Percentiles rank a stretch among this genome's conserved stretches.
Evolutionary conservation across 2,329 filamentous ascomycete genomes (phyloP).

Genomic region (Aspergillus ochraceus): DNA sequence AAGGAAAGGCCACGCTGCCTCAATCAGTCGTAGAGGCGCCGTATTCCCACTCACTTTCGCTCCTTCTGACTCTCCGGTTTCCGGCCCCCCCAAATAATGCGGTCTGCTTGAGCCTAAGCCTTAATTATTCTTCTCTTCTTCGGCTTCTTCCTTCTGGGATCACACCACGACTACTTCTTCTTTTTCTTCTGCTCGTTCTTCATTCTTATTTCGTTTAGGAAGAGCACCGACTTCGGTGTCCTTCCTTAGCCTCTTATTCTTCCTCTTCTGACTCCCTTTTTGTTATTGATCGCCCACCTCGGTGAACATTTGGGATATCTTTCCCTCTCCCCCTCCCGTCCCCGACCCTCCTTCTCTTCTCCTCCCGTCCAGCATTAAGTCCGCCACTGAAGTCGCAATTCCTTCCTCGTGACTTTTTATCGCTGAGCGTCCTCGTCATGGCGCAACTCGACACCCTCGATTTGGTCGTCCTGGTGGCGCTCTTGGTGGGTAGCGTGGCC

Average conservation of each 20-base stretch:
- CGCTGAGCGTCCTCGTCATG: slow-evolving; percentile 55
- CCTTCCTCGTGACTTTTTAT: slow-evolving; percentile 2
- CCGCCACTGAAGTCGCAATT: background rate
- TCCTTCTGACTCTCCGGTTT: slow-evolving; percentile 8
- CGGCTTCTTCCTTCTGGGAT: slow-evolving; percentile 15
- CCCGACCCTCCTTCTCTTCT: slow-evolving; percentile 4
- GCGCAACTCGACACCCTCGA: slow-evolving; percentile 95
- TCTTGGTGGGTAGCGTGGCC: slow-evolving; percentile 83
- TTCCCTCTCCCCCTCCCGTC: background rate
- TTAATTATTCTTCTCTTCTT: background rate
- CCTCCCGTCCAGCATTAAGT: background rate
- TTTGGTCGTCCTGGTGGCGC: slow-evolving; percentile 81
- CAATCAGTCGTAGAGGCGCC: background rate
- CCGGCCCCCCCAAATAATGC: slow-evolving; percentile 15
- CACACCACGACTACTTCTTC: slow-evolving; percentile 20
- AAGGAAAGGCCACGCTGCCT: background rate
- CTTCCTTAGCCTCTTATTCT: background rate
- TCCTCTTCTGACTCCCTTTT: background rate
- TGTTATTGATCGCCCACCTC: background rate
- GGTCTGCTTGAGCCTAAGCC: slow-evolving; percentile 15
- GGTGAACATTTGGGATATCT: background rate
- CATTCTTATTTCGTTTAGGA: background rate
- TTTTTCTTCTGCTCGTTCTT: slow-evolving; percentile 9
- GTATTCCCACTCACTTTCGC: slow-evolving; percentile 1
- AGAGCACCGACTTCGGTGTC: background rate